Evolutionary conservation across 345 rosid species (phyloP).

Genomic region (Geranium rotundifolium): DNA sequence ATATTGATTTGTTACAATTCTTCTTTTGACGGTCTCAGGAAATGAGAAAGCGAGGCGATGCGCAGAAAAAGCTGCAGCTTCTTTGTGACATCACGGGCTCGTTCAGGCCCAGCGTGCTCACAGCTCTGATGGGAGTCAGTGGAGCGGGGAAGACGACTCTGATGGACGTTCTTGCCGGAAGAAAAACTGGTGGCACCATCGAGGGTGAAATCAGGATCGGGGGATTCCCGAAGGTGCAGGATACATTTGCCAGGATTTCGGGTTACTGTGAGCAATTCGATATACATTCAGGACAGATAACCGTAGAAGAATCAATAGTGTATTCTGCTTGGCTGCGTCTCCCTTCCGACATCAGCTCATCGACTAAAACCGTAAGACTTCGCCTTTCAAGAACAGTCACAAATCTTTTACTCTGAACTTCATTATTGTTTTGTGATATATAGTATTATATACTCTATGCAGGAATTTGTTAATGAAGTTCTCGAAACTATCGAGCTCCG

Average conservation of each 20-base stretch:
- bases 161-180: conserved; percentile 73
- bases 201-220: conserved; percentile 65
- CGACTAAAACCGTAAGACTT: not conserved
- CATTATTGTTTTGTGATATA: too few relatives aligned
- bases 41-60: conserved; percentile 39
- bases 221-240: conserved; percentile 62
- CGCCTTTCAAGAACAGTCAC: not conserved
- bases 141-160: conserved; percentile 93
- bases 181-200: conserved; percentile 63
- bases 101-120: conserved; percentile 67
- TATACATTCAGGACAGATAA: conserved; percentile 65
- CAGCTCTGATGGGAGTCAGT: conserved; percentile 77
- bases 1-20: too few relatives aligned
- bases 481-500: conserved; percentile 66
- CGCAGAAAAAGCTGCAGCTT: conserved; percentile 41
- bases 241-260: conserved; percentile 71
- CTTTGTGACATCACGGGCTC: conserved; percentile 53
- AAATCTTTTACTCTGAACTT: not conserved
- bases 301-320: conserved; percentile 53
- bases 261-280: conserved; percentile 82
- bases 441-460: conserved; percentile 1
- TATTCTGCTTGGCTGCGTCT: conserved; percentile 74
- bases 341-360: not conserved
- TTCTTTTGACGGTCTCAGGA: conserved; percentile 24
- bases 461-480: conserved; percentile 69